Conservation (phyloP, 2,329 filamentous ascomycete species). For the Daldinia eschscholtzii region DNA sequence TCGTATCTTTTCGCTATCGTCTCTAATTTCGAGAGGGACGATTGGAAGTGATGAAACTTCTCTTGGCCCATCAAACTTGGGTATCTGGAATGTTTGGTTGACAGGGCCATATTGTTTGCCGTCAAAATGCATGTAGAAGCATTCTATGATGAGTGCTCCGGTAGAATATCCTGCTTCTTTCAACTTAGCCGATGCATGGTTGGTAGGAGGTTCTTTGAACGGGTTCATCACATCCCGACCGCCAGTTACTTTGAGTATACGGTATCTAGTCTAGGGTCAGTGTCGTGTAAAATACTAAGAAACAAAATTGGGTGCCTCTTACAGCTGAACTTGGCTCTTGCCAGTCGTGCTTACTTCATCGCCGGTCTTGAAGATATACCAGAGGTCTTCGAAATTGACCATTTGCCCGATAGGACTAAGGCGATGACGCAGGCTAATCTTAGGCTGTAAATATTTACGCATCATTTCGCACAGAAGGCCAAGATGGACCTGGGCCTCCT, state of each 20-base stretch:
- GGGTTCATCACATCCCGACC: not conserved
- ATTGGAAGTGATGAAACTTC: not conserved
- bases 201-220: slow-evolving; percentile 1
- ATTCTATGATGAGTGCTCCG: not conserved
- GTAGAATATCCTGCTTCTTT: slow-evolving; percentile 7
- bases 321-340: slow-evolving; percentile 1
- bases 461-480: not conserved
- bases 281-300: not conserved
- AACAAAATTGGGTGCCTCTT: not conserved
- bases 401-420: not conserved
- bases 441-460: not conserved
- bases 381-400: not conserved
- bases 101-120: slow-evolving; percentile 1
- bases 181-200: not conserved
- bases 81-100: slow-evolving; percentile 5
- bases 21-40: not conserved
- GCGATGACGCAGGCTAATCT: slow-evolving; percentile 1
- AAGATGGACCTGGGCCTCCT: not conserved
- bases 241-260: slow-evolving; percentile 2
- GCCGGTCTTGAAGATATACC: slow-evolving; percentile 1
- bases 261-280: not conserved
- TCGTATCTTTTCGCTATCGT: not conserved
- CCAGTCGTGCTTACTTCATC: not conserved
- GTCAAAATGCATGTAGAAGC: slow-evolving; percentile 6
- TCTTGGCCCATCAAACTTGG: not conserved